Percentiles rank a stretch among this genome's conserved stretches.
Evolutionary conservation across 2,329 filamentous ascomycete species (phyloP).

Genomic region (Epichloe uncinata): DNA sequence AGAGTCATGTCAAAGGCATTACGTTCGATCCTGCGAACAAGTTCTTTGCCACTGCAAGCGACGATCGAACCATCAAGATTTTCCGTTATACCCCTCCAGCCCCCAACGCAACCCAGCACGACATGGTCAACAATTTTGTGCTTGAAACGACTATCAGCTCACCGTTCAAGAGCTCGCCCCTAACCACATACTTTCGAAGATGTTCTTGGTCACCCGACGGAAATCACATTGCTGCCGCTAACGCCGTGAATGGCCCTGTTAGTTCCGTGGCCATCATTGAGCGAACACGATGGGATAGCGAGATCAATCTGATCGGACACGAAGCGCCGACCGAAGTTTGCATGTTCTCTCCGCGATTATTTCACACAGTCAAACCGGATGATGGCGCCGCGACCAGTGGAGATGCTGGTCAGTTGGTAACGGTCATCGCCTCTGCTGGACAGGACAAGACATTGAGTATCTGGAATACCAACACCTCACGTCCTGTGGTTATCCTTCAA

Average conservation of each 20-base stretch:
- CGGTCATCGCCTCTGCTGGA: constrained; percentile 90
- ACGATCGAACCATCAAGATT: constrained; percentile 92
- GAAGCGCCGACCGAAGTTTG: constrained; percentile 96
- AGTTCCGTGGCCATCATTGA: constrained; percentile 95
- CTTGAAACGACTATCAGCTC: constrained; percentile 81
- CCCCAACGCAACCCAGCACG: constrained; percentile 84
- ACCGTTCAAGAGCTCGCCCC: constrained; percentile 80
- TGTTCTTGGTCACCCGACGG: constrained; percentile 98
- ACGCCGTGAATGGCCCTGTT: constrained; percentile 93
- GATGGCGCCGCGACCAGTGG: constrained; percentile 35
- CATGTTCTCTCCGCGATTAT: constrained; percentile 87
- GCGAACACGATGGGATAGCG: constrained; percentile 81
- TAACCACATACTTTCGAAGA: constrained; percentile 92
- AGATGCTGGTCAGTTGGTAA: constrained; percentile 44
- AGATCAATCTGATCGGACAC: constrained; percentile 95
- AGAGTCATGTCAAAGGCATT: constrained; percentile 97
- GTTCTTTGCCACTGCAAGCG: constrained; percentile 95
- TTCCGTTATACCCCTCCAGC: constrained; percentile 87
- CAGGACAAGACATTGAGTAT: constrained; percentile 94
- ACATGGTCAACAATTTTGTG: constrained; percentile 93
- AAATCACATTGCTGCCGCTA: constrained; percentile 91
- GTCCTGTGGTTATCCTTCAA: constrained; percentile 80
- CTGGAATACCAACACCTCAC: constrained; percentile 93
- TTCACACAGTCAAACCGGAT: constrained; percentile 56
- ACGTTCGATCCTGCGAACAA: constrained; percentile 98